Evolutionary conservation across 345 rosid genomes (phyloP), one percentile per base, ranked within the genome.

Genomic region (Triadica sebifera): DNA sequence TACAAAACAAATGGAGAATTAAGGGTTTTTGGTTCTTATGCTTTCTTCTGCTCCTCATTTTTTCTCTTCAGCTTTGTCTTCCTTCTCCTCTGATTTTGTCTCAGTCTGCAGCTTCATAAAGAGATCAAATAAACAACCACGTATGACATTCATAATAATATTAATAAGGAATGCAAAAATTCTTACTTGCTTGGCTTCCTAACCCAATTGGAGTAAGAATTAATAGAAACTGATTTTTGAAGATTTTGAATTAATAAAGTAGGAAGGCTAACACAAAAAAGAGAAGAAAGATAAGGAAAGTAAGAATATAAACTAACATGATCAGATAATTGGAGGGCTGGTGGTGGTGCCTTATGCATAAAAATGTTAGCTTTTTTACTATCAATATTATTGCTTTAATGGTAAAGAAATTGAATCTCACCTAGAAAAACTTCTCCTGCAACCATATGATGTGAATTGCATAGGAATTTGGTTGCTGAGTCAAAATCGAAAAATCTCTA

Each of bases 161-260:
- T n/a, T n/a, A n/a, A n/a, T n/a, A n/a, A n/a, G n/a, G 8, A 52
- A 61, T 9, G 12, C 5, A 60, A 19, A 39, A 56, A 22, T 53
- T 20, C 79, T 76, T 69, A 91, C 97, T 86, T 87, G 89, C 78
- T 90, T 90, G 43, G 82, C 85, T 82, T 90, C 94, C 77, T 88
- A 93, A 13, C 92, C 91, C 98, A 94, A 92, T 62, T 75, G 68
- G 70, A 60, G 39, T 56, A 50, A 25, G 25, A 34, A 50, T 67
- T 29, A 57, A 53, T 25, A 9, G 38, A 59, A 34, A 15, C 46
- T 22, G 41, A 66, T 13, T 46, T 67, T 25, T 16, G 15, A n/a
- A n/a, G n/a, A n/a, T n/a, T n/a, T n/a, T n/a, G n/a, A n/a, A n/a
- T n/a, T n/a, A n/a, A n/a, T n/a, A 47, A 15, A 45, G 9, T 53